phyloP scores from a whole-genome alignment of 108 stramenopile genomes.

The Discostella pseudostelligera region DNA sequence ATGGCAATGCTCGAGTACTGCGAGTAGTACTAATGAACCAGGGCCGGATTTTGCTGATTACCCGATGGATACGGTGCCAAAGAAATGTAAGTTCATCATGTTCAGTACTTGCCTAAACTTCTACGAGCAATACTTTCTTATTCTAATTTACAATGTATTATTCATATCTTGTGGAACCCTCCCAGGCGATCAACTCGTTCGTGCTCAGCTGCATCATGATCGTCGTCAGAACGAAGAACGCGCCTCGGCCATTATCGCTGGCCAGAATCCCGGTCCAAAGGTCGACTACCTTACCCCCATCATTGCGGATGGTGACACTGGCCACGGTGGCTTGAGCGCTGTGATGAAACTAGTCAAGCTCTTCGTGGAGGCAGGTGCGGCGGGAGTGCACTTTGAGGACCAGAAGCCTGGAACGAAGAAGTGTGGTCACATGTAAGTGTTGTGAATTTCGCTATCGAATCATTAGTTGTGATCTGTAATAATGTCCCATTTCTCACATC shows the following conservation, averaged over 20 bases:
- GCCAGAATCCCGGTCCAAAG: conserved; percentile 56
- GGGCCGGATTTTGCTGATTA: conserved; percentile 94
- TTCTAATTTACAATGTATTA: too few species aligned
- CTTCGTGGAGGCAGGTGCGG: conserved; percentile 93
- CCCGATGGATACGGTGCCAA: conserved; percentile 88
- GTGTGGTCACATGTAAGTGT: conserved; percentile 91
- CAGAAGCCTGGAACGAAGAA: conserved; percentile 96
- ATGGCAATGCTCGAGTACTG: conserved; percentile 94
- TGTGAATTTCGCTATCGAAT: conserved; percentile 4
- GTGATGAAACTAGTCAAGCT: conserved; percentile 96
- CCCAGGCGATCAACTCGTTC: conserved; percentile 89
- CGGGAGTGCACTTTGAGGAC: conserved; percentile 83
- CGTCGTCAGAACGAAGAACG: conserved; percentile 90
- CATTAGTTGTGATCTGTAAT: not conserved
- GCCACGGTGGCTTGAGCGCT: conserved; percentile 86
- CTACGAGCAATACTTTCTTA: too few species aligned
- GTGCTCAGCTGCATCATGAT: conserved; percentile 93
- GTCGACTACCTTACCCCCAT: conserved; percentile 94
- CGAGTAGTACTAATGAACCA: conserved; percentile 92
- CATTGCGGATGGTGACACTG: conserved; percentile 96
- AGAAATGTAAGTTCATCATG: conserved; percentile 50
- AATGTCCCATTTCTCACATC: not conserved
- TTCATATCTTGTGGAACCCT: not conserved
- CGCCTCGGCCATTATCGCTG: conserved; percentile 54
- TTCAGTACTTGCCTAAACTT: not conserved